Conservation (phyloP, 495 filamentous ascomycete species). For the Filosporella fistucella region DNA sequence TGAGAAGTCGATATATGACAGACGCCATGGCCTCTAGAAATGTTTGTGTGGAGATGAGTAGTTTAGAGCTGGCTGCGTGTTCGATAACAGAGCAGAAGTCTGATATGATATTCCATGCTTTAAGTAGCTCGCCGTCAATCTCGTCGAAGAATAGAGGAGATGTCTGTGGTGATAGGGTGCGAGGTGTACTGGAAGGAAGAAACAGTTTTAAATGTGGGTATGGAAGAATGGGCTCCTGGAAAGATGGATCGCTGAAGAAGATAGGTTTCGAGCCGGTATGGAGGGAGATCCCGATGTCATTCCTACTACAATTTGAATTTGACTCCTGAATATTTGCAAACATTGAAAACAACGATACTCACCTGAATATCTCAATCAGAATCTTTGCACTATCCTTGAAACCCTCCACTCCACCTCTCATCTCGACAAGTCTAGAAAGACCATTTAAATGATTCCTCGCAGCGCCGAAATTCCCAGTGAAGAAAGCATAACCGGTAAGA, state of each 20-base stretch:
- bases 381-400: slow-evolving; percentile 26
- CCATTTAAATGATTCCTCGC: slow-evolving; percentile 34
- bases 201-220: slow-evolving; percentile 3
- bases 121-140: slow-evolving; percentile 22
- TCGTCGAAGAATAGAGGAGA: neutral
- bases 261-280: slow-evolving; percentile 24
- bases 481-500: slow-evolving; percentile 28
- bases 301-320: slow-evolving; percentile 9
- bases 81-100: slow-evolving; percentile 35
- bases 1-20: slow-evolving; percentile 37
- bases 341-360: neutral
- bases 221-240: slow-evolving; percentile 24
- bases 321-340: neutral
- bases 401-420: slow-evolving; percentile 30
- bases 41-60: slow-evolving; percentile 24
- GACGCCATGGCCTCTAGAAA: slow-evolving; percentile 34
- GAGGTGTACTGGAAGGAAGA: neutral
- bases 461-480: slow-evolving; percentile 25
- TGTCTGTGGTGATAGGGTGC: slow-evolving; percentile 3
- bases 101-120: slow-evolving; percentile 29
- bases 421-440: slow-evolving; percentile 30
- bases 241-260: slow-evolving; percentile 28
- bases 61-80: slow-evolving; percentile 20
- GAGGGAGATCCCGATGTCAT: slow-evolving; percentile 28
- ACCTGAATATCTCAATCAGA: slow-evolving; percentile 28